These are phyloP conservation scores for Neurospora intermedia DNA, from an alignment of 495 filamentous ascomycete species.

Conservation along the genomic window DNA sequence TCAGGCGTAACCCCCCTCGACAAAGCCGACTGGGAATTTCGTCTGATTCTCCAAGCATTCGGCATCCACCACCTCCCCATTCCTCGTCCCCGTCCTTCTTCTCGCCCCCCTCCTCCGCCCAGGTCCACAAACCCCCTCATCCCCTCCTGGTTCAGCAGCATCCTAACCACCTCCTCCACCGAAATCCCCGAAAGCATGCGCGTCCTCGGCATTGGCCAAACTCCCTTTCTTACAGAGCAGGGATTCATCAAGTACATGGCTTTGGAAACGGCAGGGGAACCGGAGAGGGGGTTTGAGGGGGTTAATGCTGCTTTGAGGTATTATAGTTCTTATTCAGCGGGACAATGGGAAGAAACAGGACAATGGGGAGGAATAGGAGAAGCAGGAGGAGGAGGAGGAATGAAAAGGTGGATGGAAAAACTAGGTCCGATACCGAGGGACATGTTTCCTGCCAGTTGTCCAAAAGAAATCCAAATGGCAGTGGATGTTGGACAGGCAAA, in stretches of 20 bases:
- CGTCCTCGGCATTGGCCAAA: not conserved
- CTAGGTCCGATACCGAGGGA: not conserved
- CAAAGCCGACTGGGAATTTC: not conserved
- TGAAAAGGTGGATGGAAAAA: not conserved
- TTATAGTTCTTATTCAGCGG: too few species aligned
- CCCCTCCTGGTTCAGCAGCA: not conserved
- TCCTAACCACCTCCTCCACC: not conserved
- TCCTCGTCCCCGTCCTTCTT: not conserved
- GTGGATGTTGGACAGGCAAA: not conserved
- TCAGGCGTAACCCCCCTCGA: not conserved
- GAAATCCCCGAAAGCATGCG: not conserved
- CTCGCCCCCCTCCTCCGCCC: not conserved
- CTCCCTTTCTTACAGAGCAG: accelerated
- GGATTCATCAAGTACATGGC: not conserved
- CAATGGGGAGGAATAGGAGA: too few species aligned
- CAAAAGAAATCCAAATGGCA: not conserved
- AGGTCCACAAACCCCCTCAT: not conserved
- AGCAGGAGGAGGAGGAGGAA: too few species aligned
- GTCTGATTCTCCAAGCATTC: not conserved
- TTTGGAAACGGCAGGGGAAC: not conserved
- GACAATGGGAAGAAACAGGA: too few species aligned
- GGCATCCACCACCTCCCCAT: not conserved
- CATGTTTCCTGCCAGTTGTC: not conserved
- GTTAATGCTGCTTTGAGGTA: not conserved
- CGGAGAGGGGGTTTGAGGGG: not conserved